Evolutionary conservation across 164 flowering plant species (phyloP), one percentile per base, ranked within the genome.

Genomic region (Tetrastigma voinierianum): DNA sequence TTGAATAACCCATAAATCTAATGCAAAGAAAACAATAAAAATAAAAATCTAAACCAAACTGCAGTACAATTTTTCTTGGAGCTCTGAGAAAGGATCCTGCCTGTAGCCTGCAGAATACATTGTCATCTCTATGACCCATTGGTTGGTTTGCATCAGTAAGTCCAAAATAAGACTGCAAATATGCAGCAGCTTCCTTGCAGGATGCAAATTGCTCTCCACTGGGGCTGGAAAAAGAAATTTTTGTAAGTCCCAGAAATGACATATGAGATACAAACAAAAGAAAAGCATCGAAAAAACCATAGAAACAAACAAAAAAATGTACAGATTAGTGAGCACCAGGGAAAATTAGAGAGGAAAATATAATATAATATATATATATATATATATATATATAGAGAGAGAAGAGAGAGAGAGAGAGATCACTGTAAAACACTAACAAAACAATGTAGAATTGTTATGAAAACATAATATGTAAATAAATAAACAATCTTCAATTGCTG

Each of bases 121-220:
- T 64, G 18, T 62, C 75, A 60, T 32, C 65, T 58, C 57, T 61
- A 25, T 46, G 67, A 71, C 65, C 69, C 53, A 56, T 24, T 46
- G 40, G 32, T 24, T 51, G 74, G 16, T 55, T 59, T 18, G 65
- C 54, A 60, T 51, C 76, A 57, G 54, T 44, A 24, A 13, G 56
- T 24, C 66, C 78, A 67, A 78, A 76, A 64, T 74, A 59, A 15
- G 86, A 80, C 40, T 59, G 77, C 71, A 86, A 56, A 75, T 75
- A 82, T 24, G 69, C 74, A 24, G 86, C 65, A 66, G 77, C 87
- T 47, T 86, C 90, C 67, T 77, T 84, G 81, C 86, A 86, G 2
- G 86, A 73, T 52, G 72, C 6, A 72, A 84, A 79, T 1, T 80
- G 86, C 44, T 77, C 77, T 61, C 87, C 90, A 73, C 70, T 63